Conservation (phyloP, 192 early-diverging fungal genomes). For the Ambispora gerdemannii region DNA sequence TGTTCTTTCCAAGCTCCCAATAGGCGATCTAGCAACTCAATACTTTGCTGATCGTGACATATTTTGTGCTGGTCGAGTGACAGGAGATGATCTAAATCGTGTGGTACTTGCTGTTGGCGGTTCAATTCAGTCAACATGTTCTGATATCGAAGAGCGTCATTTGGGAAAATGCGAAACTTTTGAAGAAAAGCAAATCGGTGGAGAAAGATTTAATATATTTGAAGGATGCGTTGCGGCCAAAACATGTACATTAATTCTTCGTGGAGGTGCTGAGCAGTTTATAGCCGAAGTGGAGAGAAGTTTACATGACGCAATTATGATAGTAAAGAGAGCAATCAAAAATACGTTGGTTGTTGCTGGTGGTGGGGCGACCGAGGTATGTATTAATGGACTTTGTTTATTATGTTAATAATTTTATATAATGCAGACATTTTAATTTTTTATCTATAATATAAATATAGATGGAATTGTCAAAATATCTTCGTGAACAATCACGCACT, state of each 20-base stretch:
- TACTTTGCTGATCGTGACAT: constrained; percentile 99
- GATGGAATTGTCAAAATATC: constrained; percentile 96
- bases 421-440: not conserved
- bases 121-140: constrained; percentile 84
- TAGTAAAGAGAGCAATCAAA: constrained; percentile 95
- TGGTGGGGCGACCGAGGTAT: constrained; percentile 89
- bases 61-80: constrained; percentile 97
- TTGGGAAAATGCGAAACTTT: constrained; percentile 88
- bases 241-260: constrained; percentile 93
- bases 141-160: constrained; percentile 76
- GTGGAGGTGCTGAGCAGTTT: constrained; percentile 99
- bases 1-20: constrained; percentile 94
- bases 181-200: constrained; percentile 96
- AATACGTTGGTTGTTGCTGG: constrained; percentile 96
- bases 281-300: constrained; percentile 98
- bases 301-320: constrained; percentile 99
- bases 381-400: not conserved
- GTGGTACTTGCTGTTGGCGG: constrained; percentile 95
- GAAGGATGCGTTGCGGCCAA: constrained; percentile 88
- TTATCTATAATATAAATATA: constrained; percentile 25
- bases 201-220: constrained; percentile 97
- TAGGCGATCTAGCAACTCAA: constrained; percentile 98
- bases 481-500: constrained; percentile 86
- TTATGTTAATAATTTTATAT: not conserved
- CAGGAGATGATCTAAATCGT: constrained; percentile 88